Percentiles rank a stretch among this genome's conserved stretches.
phyloP scores from a whole-genome alignment of 768 basidiomycete species.

The Suillus occidentalis region DNA sequence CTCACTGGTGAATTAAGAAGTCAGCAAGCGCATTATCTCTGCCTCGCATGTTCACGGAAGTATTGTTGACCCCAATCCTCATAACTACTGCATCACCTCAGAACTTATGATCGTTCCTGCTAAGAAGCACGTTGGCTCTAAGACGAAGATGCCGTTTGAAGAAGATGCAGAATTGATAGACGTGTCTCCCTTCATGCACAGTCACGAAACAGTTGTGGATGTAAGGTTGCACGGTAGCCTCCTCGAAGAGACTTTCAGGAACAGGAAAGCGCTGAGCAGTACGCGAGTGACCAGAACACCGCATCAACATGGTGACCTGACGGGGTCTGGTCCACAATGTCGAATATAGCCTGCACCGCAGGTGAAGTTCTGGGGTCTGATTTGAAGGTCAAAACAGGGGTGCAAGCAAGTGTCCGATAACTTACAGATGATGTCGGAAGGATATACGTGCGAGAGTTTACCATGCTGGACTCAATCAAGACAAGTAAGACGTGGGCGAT shows the following conservation, averaged over 20 bases:
- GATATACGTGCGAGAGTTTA: slow-evolving; percentile 4
- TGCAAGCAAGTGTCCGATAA: not conserved
- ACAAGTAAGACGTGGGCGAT: too few species aligned
- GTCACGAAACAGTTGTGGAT: too few species aligned
- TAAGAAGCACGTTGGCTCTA: not conserved
- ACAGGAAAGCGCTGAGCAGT: too few species aligned
- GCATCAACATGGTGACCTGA: slow-evolving; percentile 7
- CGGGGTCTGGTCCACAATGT: not conserved
- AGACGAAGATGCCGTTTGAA: slow-evolving; percentile 14
- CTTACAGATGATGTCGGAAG: not conserved
- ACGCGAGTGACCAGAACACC: not conserved
- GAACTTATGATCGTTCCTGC: not conserved
- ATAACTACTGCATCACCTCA: too few species aligned
- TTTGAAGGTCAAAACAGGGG: not conserved
- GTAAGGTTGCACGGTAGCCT: too few species aligned
- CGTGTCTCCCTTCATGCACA: not conserved
- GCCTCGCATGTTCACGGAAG: too few species aligned
- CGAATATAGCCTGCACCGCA: slow-evolving; percentile 9
- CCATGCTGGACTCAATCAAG: not conserved
- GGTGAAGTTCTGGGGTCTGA: slow-evolving; percentile 5
- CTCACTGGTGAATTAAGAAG: too few species aligned
- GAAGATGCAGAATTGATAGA: slow-evolving; percentile 7
- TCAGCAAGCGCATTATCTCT: too few species aligned
- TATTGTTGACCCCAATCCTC: not conserved
- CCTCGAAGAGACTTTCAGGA: too few species aligned